Base-by-base conservation (phyloP, 2,329 filamentous ascomycete species). In the Dactylellina sp. region DNA sequence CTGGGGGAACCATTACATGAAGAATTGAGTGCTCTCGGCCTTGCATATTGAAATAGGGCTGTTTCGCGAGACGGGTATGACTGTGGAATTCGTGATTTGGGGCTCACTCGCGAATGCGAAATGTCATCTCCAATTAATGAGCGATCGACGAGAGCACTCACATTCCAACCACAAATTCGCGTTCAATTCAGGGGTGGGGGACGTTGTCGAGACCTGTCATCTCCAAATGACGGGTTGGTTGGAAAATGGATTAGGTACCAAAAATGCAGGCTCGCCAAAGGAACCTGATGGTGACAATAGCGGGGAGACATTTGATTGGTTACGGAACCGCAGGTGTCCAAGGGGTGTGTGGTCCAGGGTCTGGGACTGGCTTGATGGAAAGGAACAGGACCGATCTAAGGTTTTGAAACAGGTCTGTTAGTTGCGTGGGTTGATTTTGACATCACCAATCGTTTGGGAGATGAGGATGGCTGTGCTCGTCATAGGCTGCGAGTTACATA, bases 381-480 rank as follows among this genome's bases (percentile, higher is more conserved):
- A 14, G 39, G 56, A 32, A 7, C 32, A 14, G 55, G 55, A 60
- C 37, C 55, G 47, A 49, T 47, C 44, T 55, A n/a, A n/a, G 60
- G 47, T 56, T 40, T 66, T 66, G 62, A 66, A 66, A 66, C 62
- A 32, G 56, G 55, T 39, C 28, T 18, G 18, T n/a, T 25, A 32
- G 35, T 35, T 22, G 44, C 35, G 61, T 49, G 49, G 61, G 42
- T 25, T 35, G 61, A 65, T 44, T 46, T 65, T 65, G 61, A 65
- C 61, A 65, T 65, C 61, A 65, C 52, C 52, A 57, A 66, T 66
- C 62, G 62, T 52, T 44, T 49, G 52, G 32, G 50, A 7, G 16
- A 59, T 59, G 32, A 14, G 7, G 20, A 7, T 7, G 11, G 35
- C 1, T 28, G 11, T 49, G 20, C 20, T 57, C 53, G 35, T 42